These are phyloP conservation scores for Phylloporus rhodoxanthus DNA, from an alignment of 768 basidiomycete genomes.

Conservation along the genomic window DNA sequence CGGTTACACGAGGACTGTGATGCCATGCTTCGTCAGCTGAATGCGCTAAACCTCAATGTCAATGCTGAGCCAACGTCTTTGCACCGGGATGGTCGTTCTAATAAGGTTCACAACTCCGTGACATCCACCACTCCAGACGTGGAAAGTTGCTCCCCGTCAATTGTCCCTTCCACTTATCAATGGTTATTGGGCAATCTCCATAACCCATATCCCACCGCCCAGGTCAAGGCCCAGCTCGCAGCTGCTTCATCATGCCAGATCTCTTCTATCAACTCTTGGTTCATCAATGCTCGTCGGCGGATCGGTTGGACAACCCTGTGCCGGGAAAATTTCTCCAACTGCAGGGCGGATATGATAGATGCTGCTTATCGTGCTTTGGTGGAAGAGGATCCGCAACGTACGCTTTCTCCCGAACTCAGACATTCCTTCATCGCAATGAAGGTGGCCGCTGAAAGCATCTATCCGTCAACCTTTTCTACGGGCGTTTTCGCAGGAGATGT, in stretches of 20 bases:
- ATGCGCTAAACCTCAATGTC: no score
- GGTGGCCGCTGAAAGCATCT: conserved; percentile 27
- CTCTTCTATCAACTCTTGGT: conserved; percentile 42
- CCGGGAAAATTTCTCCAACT: conserved; percentile 22
- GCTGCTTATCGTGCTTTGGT: conserved; percentile 28
- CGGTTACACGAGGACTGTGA: no score
- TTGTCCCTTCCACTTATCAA: conserved; percentile 14
- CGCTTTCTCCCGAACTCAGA: conserved; percentile 12
- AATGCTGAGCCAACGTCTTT: no score
- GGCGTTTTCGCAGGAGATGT: conserved; percentile 28
- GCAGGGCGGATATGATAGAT: conserved; percentile 23
- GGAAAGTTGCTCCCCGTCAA: no score
- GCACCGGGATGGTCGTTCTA: no score
- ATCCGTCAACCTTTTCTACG: conserved; percentile 21
- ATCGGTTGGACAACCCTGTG: conserved; percentile 49
- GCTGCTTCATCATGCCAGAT: conserved; percentile 18
- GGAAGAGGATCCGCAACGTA: conserved; percentile 11
- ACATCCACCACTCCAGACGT: no score
- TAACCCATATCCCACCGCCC: conserved; percentile 44
- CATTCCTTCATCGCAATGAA: conserved; percentile 31
- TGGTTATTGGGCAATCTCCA: conserved; percentile 46
- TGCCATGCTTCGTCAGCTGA: no score
- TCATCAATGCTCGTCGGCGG: conserved; percentile 40
- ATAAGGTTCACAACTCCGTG: no score
- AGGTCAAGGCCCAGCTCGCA: conserved; percentile 21